Base-by-base conservation (phyloP, 306 rosid species). In the Ziziphus jujuba region DNA sequence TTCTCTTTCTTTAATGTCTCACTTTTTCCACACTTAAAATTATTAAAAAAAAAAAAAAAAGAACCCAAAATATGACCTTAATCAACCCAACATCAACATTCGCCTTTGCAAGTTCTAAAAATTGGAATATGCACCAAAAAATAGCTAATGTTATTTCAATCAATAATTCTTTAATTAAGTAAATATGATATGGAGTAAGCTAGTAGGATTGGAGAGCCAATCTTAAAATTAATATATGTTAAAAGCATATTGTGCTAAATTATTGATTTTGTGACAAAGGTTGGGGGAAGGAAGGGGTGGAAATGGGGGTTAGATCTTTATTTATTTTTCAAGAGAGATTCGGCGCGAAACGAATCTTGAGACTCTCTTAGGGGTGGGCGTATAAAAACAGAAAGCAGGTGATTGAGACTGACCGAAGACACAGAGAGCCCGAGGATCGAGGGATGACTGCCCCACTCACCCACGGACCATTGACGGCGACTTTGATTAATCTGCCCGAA, bases 391-490 rank as follows among this genome's bases (percentile, higher is more conserved):
- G 73, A 73, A 54, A 62, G 69, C 52, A 71, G 67, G 52, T 14
- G 73, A 77, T 28, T 19, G 59, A 31, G 79, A 76, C 67, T 49
- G 72, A 50, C 51, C 57, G 59, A 15, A 60, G 66, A 31, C 71
- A 52, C 14, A 47, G 72, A 17, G 56, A 36, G 74, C 80, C 83
- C 86, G 78, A 78, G 59, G 67, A 75, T 75, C 87, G 85, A 75
- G 87, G 80, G 72, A 50, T 16, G 72, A 64, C 75, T 73, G 64
- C 33, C 79, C 82, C 77, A 79, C 73, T 14, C 58, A 60, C 24
- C 24, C 35, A 24, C 35, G 43, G 5, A 57, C 64, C 81, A 55
- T 61, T 80, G 85, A 82, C 67, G 82, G 82, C 61, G 77, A 80
- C 82, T 52, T 1, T 23, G 5, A 78, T 73, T 77, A 21, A 35